Base-by-base conservation (phyloP, 257 asterid species). In the Gynochthodes officinalis region DNA sequence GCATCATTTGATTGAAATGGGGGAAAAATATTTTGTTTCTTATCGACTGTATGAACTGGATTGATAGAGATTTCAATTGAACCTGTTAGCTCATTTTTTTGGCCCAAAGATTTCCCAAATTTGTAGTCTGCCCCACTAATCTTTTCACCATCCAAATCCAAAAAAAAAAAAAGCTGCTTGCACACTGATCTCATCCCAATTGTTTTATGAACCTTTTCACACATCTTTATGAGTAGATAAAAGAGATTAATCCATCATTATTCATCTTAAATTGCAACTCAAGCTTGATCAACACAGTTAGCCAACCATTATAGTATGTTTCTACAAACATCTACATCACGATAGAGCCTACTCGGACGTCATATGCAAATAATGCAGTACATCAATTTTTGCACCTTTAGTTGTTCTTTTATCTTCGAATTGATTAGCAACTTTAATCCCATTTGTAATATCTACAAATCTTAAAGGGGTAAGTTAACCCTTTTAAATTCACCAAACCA, bases 171-270 rank as follows among this genome's bases (percentile, higher is more conserved):
- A 39, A 57, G 66, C 13, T 55, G 54, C 21, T 61, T 61, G 46
- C 32, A 54, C 74, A 70, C 25, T 57, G 32, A 67, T 66, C 59
- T n/a, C 52, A 30, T 52, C 4, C 16, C 53, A 23, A 54, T 35
- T 70, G 32, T 39, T 35, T 21, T 70, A 39, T 40, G 13, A 70
- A 42, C 67, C 74, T 68, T 25, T 75, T 75, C 79, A 75, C 79
- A 68, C 79, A 33, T 57, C 74, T 67, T 75, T 75, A 58, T 74
- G 73, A 30, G 33, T 18, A 42, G 4, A 70, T 54, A 55, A 55
- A 57, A 55, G 53, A 39, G 1, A 43, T 23, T 54, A 54, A 9
- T 55, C 67, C 42, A 70, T 55, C 18, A 70, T 55, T 55, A 27
- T 16, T 27, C n/a, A 3, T 13, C 10, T 15, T 32, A 0, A 60